A percentile compares a stretch with the other conserved stretches of the same genome.
Evolutionary conservation across 2,329 filamentous ascomycete species (phyloP).

Genomic region (Epichloe sp.): DNA sequence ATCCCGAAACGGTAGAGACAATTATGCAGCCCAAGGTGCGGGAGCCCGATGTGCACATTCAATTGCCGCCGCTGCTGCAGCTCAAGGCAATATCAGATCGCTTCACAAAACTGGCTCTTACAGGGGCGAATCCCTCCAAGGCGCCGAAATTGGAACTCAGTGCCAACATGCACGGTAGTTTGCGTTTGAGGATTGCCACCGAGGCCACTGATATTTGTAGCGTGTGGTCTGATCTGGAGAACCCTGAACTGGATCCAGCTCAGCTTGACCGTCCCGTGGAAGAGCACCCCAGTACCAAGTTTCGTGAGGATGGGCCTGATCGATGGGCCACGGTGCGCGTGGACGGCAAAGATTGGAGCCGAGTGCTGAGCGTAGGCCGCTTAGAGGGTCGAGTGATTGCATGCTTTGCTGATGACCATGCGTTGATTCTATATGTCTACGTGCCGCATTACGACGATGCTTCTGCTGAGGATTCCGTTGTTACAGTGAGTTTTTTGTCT

Average conservation of each 20-base stretch:
- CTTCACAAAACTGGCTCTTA: slow-evolving; percentile 72
- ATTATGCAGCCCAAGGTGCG: slow-evolving; percentile 84
- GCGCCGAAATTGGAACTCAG: slow-evolving; percentile 67
- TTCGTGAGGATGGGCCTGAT: slow-evolving; percentile 63
- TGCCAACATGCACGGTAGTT: slow-evolving; percentile 86
- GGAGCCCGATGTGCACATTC: slow-evolving; percentile 88
- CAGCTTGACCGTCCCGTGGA: slow-evolving; percentile 60
- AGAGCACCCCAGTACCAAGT: slow-evolving; percentile 70
- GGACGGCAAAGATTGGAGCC: slow-evolving; percentile 88
- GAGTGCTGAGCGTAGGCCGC: slow-evolving; percentile 82
- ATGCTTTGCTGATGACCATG: slow-evolving; percentile 71
- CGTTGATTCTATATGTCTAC: slow-evolving; percentile 73
- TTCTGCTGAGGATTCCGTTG: slow-evolving; percentile 53
- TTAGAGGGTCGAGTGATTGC: slow-evolving; percentile 87
- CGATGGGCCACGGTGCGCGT: slow-evolving; percentile 83
- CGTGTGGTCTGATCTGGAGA: slow-evolving; percentile 73
- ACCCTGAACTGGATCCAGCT: slow-evolving; percentile 72
- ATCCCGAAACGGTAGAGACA: slow-evolving; percentile 72
- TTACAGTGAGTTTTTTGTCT: slow-evolving; percentile 46
- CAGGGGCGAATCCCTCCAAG: slow-evolving; percentile 25
- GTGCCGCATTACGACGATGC: slow-evolving; percentile 57
- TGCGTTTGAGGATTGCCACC: slow-evolving; percentile 67
- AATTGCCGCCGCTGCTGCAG: slow-evolving; percentile 73
- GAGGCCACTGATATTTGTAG: slow-evolving; percentile 77
- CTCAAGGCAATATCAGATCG: slow-evolving; percentile 90